A percentile compares a stretch with the other conserved stretches of the same genome.
phyloP scores from a whole-genome alignment of 345 rosid species.

The Hibiscus mutabilis region DNA sequence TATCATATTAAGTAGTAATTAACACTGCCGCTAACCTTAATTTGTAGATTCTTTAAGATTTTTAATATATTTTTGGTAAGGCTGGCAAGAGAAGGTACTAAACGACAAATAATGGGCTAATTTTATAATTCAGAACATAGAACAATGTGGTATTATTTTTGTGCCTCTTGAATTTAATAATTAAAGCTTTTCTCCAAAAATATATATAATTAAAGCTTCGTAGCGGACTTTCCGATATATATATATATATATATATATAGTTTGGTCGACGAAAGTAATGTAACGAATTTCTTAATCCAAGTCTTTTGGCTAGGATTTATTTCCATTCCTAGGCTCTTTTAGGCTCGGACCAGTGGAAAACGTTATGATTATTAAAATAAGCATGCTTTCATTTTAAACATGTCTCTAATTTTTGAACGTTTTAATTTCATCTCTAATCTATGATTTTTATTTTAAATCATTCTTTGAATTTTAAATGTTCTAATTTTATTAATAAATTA shows the following conservation, averaged over 20 bases:
- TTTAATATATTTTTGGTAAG: neutral
- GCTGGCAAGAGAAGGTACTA: neutral
- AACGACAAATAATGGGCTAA: neutral
- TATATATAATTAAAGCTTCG: too few species aligned
- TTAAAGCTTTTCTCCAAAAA: too few species aligned
- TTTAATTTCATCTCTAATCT: too few species aligned
- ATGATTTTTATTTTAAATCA: too few species aligned
- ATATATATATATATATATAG: too few species aligned
- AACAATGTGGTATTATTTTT: neutral
- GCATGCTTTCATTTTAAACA: too few species aligned
- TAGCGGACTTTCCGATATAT: neutral
- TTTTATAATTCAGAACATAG: neutral
- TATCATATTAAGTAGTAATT: too few species aligned
- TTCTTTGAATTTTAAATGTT: too few species aligned
- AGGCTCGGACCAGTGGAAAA: conserved; percentile 1
- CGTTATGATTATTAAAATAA: neutral
- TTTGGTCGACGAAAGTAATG: conserved; percentile 10
- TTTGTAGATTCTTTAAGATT: neutral
- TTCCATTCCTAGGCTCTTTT: neutral
- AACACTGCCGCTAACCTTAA: neutral
- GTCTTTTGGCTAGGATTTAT: conserved; percentile 1
- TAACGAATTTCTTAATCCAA: neutral
- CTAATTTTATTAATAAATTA: too few species aligned
- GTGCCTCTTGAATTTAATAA: neutral
- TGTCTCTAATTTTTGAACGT: too few species aligned